Base-by-base conservation (phyloP, 1,284 basidiomycete species). In the Mycosarcoma mackinlayi region DNA sequence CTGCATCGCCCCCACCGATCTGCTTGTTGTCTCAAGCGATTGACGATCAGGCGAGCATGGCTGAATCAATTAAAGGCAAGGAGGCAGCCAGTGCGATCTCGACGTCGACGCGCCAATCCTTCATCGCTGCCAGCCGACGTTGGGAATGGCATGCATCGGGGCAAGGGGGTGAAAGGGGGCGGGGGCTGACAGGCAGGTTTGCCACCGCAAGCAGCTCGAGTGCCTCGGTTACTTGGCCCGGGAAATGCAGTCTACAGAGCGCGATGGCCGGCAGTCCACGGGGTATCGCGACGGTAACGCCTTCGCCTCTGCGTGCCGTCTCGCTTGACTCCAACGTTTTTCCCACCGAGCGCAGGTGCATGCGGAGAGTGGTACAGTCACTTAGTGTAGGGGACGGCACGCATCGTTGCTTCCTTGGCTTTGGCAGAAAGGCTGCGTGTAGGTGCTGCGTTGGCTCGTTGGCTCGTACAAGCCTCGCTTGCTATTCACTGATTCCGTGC, bases 221-320 rank as follows among this genome's bases (percentile, higher is more conserved):
- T 60, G 52, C 56, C 63, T 66, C 63, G 63, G 51, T 37, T 66
- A 52, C 16, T n/a, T 44, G 44, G 37, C 21, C 39, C 28, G 46
- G 30, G 28, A 45, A 40, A 52, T 52, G 57, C 41, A 35, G 39
- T 24, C 33, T n/a, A 48, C 45, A 41, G 18, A 19, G 9, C 28
- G 21, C 23, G 27, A 46, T 31, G 51, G 24, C 16, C 7, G 34
- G n/a, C 34, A 16, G 34, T 35, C 13, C 30, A 31, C 4, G 30
- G 9, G 30, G 30, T 10, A 14, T 10, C 34, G 10, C 11, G 7
- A 27, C 14, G 30, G 37, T 39, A 39, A 21, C 13, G 23, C n/a
- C 33, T 8, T 35, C 30, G 16, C n/a, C 21, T 47, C 23, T 33
- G 19, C 46, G 18, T 35, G 34, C 34, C 30, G 46, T 31, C 55